Evolutionary conservation across 805 yeast species (phyloP), one percentile per base, ranked within the genome.

Genomic region (Saccharomycopsis malanga): DNA sequence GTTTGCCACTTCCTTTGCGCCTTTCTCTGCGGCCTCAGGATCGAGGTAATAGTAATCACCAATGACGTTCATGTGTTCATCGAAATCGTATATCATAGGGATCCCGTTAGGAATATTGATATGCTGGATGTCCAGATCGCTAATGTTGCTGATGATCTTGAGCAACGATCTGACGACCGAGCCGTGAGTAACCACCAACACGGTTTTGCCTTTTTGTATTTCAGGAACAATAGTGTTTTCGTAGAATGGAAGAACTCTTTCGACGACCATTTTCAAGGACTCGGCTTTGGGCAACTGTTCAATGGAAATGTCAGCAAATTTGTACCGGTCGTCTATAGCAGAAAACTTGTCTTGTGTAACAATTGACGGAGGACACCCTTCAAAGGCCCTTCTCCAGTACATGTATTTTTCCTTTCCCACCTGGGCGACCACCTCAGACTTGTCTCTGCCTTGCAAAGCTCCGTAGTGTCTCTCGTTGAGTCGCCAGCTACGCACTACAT

Each of bases 381-480:
- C 72, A 58, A 76, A 83, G 5, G 85, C 86, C 64, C 95, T 74
- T 71, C 95, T 78, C 76, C 86, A 81, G 57, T 67, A 76, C 79
- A 81, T 83, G 68, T 81, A 85, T 65, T 83, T 68, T 53, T 81
- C 83, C 57, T 78, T 69, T 36, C 95, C 95, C 61, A 78, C 81
- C 56, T 75, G 67, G 54, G 72, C 67, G 57, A 83, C 66, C 25
- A 86, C 76, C 38, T 76, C 76, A 30, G 79, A 81, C 66, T 85
- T 85, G 54, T 82, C 76, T 59, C 77, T 74, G 42, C 94, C 94
- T 67, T 91, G 97, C 64, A 89, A 79, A 59, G 87, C 96, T 77
- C 98, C 98, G 76, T 89, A 89, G 73, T 89, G 97, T 77, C 98
- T 89, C 76, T 89, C 98, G 75, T 89, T 89, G 67, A 89, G 78